phyloP scores from a whole-genome alignment of 192 early-diverging fungal genomes.

The Entrophospora sp. region DNA sequence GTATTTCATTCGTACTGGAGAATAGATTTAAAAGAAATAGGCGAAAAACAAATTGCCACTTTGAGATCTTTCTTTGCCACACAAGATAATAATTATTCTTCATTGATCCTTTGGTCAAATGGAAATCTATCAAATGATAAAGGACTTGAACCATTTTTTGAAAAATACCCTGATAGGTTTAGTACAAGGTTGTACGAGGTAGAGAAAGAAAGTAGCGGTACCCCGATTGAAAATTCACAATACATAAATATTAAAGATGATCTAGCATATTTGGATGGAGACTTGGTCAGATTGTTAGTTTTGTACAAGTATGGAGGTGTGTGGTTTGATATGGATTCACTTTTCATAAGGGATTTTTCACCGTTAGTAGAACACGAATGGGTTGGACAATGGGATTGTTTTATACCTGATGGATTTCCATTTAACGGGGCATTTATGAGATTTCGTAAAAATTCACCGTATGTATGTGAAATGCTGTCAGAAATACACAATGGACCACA shows the following conservation, averaged over 20 bases:
- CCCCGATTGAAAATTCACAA: conserved; percentile 28
- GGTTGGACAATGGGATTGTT: conserved; percentile 40
- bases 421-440: conserved; percentile 40
- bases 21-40: conserved; percentile 28
- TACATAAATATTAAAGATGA: conserved; percentile 28
- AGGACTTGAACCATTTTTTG: conserved; percentile 22
- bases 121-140: conserved; percentile 22
- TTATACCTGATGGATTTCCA: conserved; percentile 30
- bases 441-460: conserved; percentile 34
- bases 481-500: conserved; percentile 31
- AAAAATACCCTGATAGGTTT: conserved; percentile 22
- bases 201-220: conserved; percentile 20
- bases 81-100: conserved; percentile 25
- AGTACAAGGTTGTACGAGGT: conserved; percentile 19
- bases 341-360: conserved; percentile 34
- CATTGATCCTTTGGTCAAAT: conserved; percentile 35
- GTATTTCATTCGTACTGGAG: conserved; percentile 38
- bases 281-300: conserved; percentile 31
- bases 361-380: conserved; percentile 35
- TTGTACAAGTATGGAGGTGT: conserved; percentile 37
- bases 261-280: conserved; percentile 36
- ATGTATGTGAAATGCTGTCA: conserved; percentile 34
- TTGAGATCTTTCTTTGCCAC: conserved; percentile 36
- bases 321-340: conserved; percentile 42
- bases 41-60: conserved; percentile 32